Conservation (phyloP, 345 rosid species). For the Acer saccharum region DNA sequence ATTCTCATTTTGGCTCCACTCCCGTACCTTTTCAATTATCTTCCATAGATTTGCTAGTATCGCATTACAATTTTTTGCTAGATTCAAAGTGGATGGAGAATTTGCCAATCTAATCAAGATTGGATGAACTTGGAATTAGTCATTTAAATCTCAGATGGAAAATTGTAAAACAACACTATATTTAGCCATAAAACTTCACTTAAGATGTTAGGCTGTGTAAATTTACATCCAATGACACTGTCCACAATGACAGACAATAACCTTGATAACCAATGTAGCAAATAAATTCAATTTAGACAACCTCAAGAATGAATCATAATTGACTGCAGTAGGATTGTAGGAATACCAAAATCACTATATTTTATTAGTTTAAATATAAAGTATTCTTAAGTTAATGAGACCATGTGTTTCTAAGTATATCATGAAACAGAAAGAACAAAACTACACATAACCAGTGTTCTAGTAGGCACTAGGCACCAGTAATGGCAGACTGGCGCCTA, state of each 20-base stretch:
- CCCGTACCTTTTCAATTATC: background rate
- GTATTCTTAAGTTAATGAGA: too few relatives aligned
- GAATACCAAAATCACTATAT: too few relatives aligned
- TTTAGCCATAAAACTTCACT: background rate
- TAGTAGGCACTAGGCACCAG: too few relatives aligned
- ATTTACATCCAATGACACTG: background rate
- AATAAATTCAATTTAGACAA: too few relatives aligned
- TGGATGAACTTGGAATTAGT: background rate
- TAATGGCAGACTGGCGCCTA: too few relatives aligned
- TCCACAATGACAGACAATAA: background rate
- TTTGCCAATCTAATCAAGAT: background rate
- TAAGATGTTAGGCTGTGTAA: background rate
- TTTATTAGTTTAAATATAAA: too few relatives aligned
- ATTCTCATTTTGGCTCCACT: background rate
- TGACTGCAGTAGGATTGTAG: too few relatives aligned
- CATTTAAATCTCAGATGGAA: background rate
- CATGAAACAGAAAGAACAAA: too few relatives aligned
- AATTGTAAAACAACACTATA: background rate
- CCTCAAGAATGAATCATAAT: too few relatives aligned
- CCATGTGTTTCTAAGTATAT: too few relatives aligned
- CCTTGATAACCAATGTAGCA: too few relatives aligned
- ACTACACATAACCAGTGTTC: too few relatives aligned
- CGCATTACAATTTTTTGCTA: background rate
- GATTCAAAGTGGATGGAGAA: background rate
- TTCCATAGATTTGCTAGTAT: background rate